phyloP scores from a whole-genome alignment of 441 rosid species.

The Sinapis alba region DNA sequence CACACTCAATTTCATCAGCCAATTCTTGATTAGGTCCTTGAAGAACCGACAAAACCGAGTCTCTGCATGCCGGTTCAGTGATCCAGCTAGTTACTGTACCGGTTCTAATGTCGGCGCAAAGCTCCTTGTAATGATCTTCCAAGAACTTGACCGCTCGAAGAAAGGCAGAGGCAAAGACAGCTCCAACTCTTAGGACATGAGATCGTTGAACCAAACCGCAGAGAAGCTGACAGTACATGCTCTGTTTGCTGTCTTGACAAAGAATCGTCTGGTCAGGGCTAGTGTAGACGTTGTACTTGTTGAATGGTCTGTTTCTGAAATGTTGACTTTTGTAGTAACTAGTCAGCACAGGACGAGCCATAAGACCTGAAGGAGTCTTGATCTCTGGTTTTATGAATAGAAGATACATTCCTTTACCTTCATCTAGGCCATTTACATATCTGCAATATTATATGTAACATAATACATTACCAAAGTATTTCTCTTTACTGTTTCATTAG shows the following conservation, averaged over 20 bases:
- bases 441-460: slow-evolving; percentile 43
- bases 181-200: slow-evolving; percentile 79
- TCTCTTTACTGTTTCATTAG: background rate
- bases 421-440: slow-evolving; percentile 74
- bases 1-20: slow-evolving; percentile 56
- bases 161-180: slow-evolving; percentile 88
- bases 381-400: slow-evolving; percentile 79
- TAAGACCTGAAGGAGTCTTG: slow-evolving; percentile 71
- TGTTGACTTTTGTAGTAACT: slow-evolving; percentile 86
- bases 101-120: slow-evolving; percentile 66
- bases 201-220: slow-evolving; percentile 72
- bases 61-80: slow-evolving; percentile 57
- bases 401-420: slow-evolving; percentile 90
- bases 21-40: slow-evolving; percentile 45
- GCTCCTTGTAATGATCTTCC: slow-evolving; percentile 67
- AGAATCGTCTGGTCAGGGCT: slow-evolving; percentile 86
- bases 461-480: background rate
- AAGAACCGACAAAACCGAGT: slow-evolving; percentile 50
- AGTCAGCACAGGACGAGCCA: slow-evolving; percentile 90
- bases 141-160: slow-evolving; percentile 80
- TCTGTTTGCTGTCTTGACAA: slow-evolving; percentile 83
- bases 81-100: slow-evolving; percentile 75
- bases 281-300: slow-evolving; percentile 71
- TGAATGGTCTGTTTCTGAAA: slow-evolving; percentile 74
- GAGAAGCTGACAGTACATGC: slow-evolving; percentile 87